A percentile compares a stretch with the other conserved stretches of the same genome.
Conservation (phyloP, 345 rosid genomes). For the Eucalyptus cloeziana region DNA sequence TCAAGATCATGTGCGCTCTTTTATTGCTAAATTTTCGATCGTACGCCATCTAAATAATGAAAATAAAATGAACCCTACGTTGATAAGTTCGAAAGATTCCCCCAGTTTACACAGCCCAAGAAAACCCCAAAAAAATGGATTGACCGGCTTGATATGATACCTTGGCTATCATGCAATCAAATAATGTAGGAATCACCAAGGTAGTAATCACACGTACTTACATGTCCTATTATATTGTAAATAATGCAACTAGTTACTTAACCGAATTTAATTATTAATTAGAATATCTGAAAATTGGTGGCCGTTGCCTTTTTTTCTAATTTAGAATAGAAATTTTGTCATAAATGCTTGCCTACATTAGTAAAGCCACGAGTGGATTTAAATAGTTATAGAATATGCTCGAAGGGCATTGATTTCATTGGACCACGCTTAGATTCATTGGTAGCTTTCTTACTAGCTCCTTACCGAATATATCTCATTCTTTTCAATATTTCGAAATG, state of each 20-base stretch:
- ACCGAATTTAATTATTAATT: not conserved
- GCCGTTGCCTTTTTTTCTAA: not conserved
- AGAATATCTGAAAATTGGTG: not conserved
- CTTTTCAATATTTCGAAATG: not conserved
- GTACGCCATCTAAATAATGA: not conserved
- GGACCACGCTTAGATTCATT: not conserved
- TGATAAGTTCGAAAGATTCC: not conserved
- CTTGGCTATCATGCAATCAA: not conserved
- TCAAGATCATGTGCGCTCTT: not conserved
- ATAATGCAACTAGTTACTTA: not conserved
- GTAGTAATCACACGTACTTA: not conserved
- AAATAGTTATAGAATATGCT: not conserved
- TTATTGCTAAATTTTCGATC: not conserved
- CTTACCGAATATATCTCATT: not conserved
- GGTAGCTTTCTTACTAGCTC: not conserved
- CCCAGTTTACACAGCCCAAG: not conserved
- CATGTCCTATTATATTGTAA: not conserved
- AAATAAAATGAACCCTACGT: not conserved
- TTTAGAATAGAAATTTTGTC: not conserved
- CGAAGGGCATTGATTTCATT: not conserved
- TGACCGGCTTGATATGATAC: not conserved
- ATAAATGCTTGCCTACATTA: not conserved
- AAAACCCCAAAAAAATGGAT: not conserved
- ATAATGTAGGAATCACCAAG: not conserved
- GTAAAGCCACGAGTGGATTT: not conserved